These are phyloP conservation scores for Aspergillus eucalypticola DNA, from an alignment of 2,329 filamentous ascomycete species.

Conservation along the genomic window DNA sequence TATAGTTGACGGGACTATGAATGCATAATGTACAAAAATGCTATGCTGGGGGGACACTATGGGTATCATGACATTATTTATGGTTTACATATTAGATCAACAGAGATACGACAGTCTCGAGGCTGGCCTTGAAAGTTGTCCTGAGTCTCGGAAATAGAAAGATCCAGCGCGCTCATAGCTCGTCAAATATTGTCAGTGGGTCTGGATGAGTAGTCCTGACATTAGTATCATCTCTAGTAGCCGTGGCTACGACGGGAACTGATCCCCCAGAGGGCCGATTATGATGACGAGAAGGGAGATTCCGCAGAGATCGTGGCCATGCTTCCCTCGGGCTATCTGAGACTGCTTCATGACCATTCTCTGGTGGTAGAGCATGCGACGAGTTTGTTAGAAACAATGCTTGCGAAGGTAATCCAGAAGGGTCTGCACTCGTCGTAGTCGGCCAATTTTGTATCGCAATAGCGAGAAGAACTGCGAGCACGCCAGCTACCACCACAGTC, in stretches of 20 bases:
- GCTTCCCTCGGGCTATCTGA: not conserved
- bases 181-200: conserved; percentile 31
- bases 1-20: not conserved
- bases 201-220: conserved; percentile 22
- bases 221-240: not conserved
- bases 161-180: conserved; percentile 25
- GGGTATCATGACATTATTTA: conserved; percentile 31
- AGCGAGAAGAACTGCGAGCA: conserved; percentile 33
- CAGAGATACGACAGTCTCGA: conserved; percentile 13
- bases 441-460: conserved; percentile 32
- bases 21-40: conserved; percentile 6
- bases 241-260: not conserved
- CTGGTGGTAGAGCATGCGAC: conserved; percentile 7
- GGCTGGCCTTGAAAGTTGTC: conserved; percentile 8
- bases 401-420: conserved; percentile 8
- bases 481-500: conserved; percentile 28
- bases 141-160: not conserved
- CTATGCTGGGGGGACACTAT: conserved; percentile 4
- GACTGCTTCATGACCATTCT: conserved; percentile 10
- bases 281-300: conserved; percentile 23
- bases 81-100: conserved; percentile 20
- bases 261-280: conserved; percentile 11
- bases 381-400: conserved; percentile 17
- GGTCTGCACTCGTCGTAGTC: not conserved
- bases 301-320: conserved; percentile 14